Evolutionary conservation across 108 stramenopile genomes (phyloP), one percentile per base, ranked within the genome.

Genomic region (Chaetoceros muelleri): DNA sequence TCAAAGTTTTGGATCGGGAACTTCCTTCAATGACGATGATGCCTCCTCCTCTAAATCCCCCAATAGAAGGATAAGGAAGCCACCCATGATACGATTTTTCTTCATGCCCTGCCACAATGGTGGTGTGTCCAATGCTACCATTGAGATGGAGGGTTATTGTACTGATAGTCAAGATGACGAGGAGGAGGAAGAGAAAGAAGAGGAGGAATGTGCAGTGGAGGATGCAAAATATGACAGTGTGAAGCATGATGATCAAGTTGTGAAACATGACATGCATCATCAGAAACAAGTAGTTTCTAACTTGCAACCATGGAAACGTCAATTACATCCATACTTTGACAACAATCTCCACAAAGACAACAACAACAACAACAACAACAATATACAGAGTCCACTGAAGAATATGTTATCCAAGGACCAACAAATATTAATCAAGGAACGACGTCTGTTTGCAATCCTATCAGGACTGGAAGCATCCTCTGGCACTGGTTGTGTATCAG

Each of bases 101-200:
- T 40, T 40, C 13, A 40, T 40, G 34, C 34, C 34, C 34, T 40
- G 34, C 13, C 34, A 40, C 13, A 40, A 40, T 40, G 13, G 34
- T 40, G 34, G 34, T 40, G 34, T 40, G 5, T 40, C 34, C 5
- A 40, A 40, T 40, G 34, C 34, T 10, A 40, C 34, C 5, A 59
- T 79, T 20, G 66, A 79, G 22, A 55, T 79, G 47, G 78, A 79
- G 55, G 78, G 78, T 0, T 79, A 79, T 46, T 70, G 58, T 28
- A 74, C 78, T 0, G 68, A 75, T 5, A 54, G 74, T 60, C 73
- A 79, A 30, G 67, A 62, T 8, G 73, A 71, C 21, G 63, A 69
- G 13, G 47, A 57, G 0, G 57, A 65, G 17, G 5, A 13, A 5
- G 8, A 40, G 13, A 13, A 40, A 40, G 13, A 13, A 5, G n/a